Base-by-base conservation (phyloP, 2,329 filamentous ascomycete species). In the Exophiala sideris region DNA sequence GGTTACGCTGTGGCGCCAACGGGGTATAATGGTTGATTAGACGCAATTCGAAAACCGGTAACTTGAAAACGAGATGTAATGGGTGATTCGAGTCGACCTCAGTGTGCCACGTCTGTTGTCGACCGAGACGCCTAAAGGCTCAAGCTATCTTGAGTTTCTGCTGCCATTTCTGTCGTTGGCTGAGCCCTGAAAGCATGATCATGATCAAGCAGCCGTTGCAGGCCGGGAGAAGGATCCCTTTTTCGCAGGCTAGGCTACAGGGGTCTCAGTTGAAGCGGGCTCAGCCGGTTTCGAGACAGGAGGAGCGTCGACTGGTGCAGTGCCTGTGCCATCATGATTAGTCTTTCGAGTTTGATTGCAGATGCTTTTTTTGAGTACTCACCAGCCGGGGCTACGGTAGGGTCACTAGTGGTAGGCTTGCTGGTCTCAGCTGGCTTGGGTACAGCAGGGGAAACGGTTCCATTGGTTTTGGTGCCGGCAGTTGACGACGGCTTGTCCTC, bases 301-400 rank as follows among this genome's bases (percentile, higher is more conserved):
- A 8, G 51, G 33, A 20, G 53, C 38, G 10, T 50, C 55, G 29
- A 49, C 53, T 12, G 55, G 57, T 18, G 56, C 57, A 45, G 57
- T 47, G 53, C 50, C 61, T 61, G 49, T 18, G 33, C n/a, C 33
- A 24, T 20, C 7, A 21, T 52, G 10, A 48, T 48, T 2, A 38
- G 44, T 50, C 14, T 21, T 42, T 11, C 24, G 7, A 5, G 24
- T 1, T 29, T 35, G 18, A 11, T 38, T 14, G 8, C 18, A 9
- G 12, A 36, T 8, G 9, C 2, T 11, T 18, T 2, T 42, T 10
- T 24, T 33, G 11, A 21, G 38, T 36, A 61, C 60, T 56, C 44
- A 62, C 60, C 48, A 41, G 60, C 56, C 36, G 60, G 56, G 52
- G 59, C 52, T 33, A 44, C 45, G 11, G 58, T 41, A 5, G 61